Conservation (phyloP, 495 filamentous ascomycete species). For the Neurospora sp. region DNA sequence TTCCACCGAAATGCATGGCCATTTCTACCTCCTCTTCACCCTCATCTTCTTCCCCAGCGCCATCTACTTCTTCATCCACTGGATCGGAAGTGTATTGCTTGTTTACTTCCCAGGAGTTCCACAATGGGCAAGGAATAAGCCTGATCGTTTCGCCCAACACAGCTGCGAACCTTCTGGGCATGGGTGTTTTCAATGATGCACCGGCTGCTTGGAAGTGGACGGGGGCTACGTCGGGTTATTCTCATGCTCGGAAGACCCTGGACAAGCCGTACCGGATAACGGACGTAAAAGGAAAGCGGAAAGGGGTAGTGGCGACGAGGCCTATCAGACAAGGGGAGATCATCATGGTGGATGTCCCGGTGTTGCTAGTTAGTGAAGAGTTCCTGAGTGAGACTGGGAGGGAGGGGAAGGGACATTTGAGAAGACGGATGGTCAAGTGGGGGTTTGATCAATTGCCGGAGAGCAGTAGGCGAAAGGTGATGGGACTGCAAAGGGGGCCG, state of each 20-base stretch:
- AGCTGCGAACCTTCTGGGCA: conserved; percentile 16
- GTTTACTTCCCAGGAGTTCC: conserved; percentile 23
- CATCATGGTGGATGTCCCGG: too few species aligned
- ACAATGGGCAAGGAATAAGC: conserved; percentile 20
- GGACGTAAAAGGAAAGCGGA: too few species aligned
- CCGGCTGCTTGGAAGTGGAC: background rate
- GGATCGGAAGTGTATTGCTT: conserved; percentile 15
- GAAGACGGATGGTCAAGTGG: conserved; percentile 22
- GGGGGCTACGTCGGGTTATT: too few species aligned
- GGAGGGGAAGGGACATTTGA: conserved; percentile 12
- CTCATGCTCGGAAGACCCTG: too few species aligned
- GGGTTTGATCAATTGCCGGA: conserved; percentile 27
- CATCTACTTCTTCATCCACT: too few species aligned
- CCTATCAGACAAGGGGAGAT: too few species aligned
- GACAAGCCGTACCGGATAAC: too few species aligned
- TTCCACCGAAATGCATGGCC: conserved; percentile 6
- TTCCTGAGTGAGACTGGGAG: conserved; percentile 15
- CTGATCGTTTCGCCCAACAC: conserved; percentile 18
- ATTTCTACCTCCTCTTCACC: background rate
- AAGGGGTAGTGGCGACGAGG: too few species aligned
- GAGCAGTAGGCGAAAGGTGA: conserved; percentile 13
- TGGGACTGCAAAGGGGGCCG: conserved; percentile 11
- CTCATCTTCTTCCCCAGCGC: too few species aligned
- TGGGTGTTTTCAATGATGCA: conserved; percentile 20
- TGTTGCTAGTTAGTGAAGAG: conserved; percentile 14